Evolutionary conservation across 768 basidiomycete genomes (phyloP), one percentile per base, ranked within the genome.

Genomic region (Boletus sp.): DNA sequence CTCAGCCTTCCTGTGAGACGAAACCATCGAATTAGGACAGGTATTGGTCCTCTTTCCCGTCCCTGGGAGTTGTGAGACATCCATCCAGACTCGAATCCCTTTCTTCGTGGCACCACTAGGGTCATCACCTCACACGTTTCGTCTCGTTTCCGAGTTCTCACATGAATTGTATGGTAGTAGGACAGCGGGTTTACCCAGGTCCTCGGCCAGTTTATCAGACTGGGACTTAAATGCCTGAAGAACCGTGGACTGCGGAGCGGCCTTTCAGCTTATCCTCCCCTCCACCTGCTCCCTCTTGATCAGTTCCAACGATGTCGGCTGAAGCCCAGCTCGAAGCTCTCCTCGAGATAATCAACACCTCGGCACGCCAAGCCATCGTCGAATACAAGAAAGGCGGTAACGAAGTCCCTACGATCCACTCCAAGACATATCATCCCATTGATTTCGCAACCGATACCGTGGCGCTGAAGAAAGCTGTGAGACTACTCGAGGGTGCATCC

Each of bases 311-410:
- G 3, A 64, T 65, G 63, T 65, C 64, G 19, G 58, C 44, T 10
- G 66, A 65, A 56, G 57, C 58, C n/a, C 65, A 73, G 19, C 62
- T 73, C 32, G 57, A 62, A 48, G 63, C 64, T 1, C 64, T 73
- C 43, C 64, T 73, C 39, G 61, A 58, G 8, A 68, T 73, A 19
- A 69, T 73, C 57, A 67, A 63, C 34, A 52, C 55, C 1, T 61
- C 72, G 11, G 62, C 70, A 21, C 64, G 58, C 10, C 59, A 65
- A 46, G 61, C 61, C 11, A 65, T 68, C 15, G 47, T 50, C 14
- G 64, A 62, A 33, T 69, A 68, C 56, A 68, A 63, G 46, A 67
- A 67, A 29, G 54, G 45, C 0, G 60, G 54, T 1, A 33, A 62
- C 13, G 47, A 60, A 4, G 62, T 67, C n/a, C 66, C 66, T 39